phyloP scores from a whole-genome alignment of 352 stramenopile genomes.

The Pythium folliculosum region DNA sequence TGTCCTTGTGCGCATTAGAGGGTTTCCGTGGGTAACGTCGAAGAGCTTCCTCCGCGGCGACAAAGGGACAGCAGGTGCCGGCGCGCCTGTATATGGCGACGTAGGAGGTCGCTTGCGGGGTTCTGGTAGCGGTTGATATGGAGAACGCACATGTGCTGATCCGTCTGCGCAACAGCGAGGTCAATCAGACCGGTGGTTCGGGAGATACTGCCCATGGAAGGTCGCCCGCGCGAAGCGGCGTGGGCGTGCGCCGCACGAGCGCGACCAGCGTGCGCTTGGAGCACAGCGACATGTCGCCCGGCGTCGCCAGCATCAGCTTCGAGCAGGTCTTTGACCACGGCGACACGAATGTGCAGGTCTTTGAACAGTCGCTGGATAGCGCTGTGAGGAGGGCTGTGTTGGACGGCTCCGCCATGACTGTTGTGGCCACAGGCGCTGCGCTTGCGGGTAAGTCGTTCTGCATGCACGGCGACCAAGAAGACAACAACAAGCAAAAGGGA shows the following conservation, averaged over 20 bases:
- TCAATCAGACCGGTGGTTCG: not conserved
- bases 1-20: slow-evolving; percentile 4
- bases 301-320: slow-evolving; percentile 77
- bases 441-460: slow-evolving; percentile 59
- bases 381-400: slow-evolving; percentile 29
- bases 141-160: slow-evolving; percentile 60
- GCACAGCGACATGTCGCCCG: slow-evolving; percentile 75
- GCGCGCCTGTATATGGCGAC: slow-evolving; percentile 10
- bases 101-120: not conserved
- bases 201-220: slow-evolving; percentile 20
- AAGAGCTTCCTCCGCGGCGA: not conserved
- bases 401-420: slow-evolving; percentile 36
- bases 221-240: not conserved
- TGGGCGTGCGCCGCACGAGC: slow-evolving; percentile 61
- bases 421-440: slow-evolving; percentile 50
- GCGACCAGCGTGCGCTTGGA: slow-evolving; percentile 65
- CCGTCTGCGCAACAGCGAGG: slow-evolving; percentile 31
- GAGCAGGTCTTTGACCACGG: slow-evolving; percentile 64
- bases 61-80: not conserved
- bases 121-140: slow-evolving; percentile 12
- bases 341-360: slow-evolving; percentile 44
- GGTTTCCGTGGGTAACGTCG: not conserved
- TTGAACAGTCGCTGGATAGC: slow-evolving; percentile 40
- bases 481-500: slow-evolving; percentile 27
- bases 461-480: slow-evolving; percentile 43